A percentile compares a stretch with the other conserved stretches of the same genome.
These are phyloP conservation scores for Agaricus blazei DNA, from an alignment of 768 basidiomycete species.

Conservation along the genomic window DNA sequence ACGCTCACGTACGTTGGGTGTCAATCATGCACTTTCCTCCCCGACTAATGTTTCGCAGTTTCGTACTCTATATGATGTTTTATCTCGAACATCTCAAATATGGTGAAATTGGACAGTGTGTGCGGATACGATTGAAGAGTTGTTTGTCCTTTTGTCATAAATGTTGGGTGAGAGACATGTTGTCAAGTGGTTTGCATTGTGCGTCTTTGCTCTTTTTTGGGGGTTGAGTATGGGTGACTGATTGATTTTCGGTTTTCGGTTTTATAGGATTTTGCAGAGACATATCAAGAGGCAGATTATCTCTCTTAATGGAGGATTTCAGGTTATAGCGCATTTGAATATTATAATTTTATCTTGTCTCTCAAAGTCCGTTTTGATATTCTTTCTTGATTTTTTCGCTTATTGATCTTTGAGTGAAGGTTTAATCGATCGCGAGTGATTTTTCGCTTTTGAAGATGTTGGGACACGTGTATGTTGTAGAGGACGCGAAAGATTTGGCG, in stretches of 20 bases:
- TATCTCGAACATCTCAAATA: constrained; percentile 85
- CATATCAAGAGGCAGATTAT: constrained; percentile 98
- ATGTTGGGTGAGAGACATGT: constrained; percentile 78
- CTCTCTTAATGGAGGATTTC: constrained; percentile 89
- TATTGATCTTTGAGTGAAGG: constrained; percentile 26
- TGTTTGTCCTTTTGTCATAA: constrained; percentile 81
- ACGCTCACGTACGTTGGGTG: constrained; percentile 17
- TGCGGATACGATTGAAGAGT: constrained; percentile 85
- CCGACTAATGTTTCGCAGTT: constrained; percentile 34
- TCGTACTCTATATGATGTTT: constrained; percentile 84
- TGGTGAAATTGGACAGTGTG: constrained; percentile 1
- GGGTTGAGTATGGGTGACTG: constrained; percentile 11
- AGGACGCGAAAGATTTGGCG: constrained; percentile 93
- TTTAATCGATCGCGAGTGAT: constrained; percentile 78
- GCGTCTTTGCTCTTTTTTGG: constrained; percentile 20
- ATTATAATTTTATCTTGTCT: constrained; percentile 83
- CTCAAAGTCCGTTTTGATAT: constrained; percentile 51
- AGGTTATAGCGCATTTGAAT: constrained; percentile 94
- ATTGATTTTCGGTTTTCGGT: not conserved
- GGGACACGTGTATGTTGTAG: constrained; percentile 93
- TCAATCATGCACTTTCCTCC: constrained; percentile 55
- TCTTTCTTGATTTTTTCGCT: no score
- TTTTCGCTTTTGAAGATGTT: constrained; percentile 97
- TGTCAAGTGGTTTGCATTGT: constrained; percentile 72
- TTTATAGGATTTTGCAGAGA: constrained; percentile 80